Evolutionary conservation across 208 protist species (phyloP), one percentile per base, ranked within the genome.

Genomic region (Leishmania mexicana): DNA sequence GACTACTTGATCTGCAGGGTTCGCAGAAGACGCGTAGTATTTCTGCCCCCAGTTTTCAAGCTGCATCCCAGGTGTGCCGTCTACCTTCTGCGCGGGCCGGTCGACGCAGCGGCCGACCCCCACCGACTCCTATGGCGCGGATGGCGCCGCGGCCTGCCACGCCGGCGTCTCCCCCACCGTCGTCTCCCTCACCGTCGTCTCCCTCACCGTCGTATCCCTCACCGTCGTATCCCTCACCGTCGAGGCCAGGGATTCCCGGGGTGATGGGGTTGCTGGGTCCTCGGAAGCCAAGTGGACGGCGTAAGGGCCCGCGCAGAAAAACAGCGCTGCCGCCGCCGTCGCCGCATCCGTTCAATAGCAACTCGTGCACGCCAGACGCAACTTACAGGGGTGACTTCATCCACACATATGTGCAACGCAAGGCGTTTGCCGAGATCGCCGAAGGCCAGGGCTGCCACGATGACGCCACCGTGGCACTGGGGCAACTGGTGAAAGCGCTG

Each of bases 401-500:
- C 62, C 78, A 47, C 35, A 53, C 31, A 1, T 86, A 83, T 53
- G 75, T 86, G 65, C n/a, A 71, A 35, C 72, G 83, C 40, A 86
- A 58, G 31, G 83, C 83, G 3, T 86, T 86, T 19, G 75, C 74
- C 2, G 83, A 86, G 75, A 75, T 86, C 21, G 64, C 75, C 1
- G 83, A 80, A 28, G 64, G 65, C 58, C 11, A 65, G 28, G 3
- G 38, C 19, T 51, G 2, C 24, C n/a, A 31, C 31, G 19, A 70
- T 31, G 62, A 58, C 28, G 24, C 24, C 8, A 51, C 49, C 3
- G 58, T 87, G 10, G 31, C 68, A 11, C 57, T 80, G 19, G 79
- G 54, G 38, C 75, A 71, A 40, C 76, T 83, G 47, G 21, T 21
- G 19, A 78, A 84, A 45, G 84, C 70, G 31, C 76, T 87, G 62